Evolutionary conservation across 2,329 filamentous ascomycete species (phyloP).

Genomic region (Aaosphaeria pasadenensis): DNA sequence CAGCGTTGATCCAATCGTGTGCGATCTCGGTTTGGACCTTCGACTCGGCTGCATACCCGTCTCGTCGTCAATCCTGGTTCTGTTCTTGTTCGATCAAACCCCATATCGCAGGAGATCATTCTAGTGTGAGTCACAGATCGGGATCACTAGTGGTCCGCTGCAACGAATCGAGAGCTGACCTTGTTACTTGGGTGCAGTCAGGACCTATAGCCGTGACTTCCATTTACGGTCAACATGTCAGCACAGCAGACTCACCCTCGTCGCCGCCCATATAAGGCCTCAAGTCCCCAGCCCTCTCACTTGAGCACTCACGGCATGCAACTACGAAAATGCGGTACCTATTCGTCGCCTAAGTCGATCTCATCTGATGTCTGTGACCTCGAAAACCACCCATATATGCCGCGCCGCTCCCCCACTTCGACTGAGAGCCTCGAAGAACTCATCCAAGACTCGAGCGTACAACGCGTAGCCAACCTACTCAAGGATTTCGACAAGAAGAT

Average conservation of each 20-base stretch:
- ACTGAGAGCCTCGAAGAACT: conserved; percentile 49
- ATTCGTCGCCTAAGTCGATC: conserved; percentile 42
- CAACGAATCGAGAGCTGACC: conserved; percentile 14
- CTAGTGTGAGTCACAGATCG: no score
- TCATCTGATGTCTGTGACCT: conserved; percentile 39
- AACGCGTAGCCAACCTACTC: conserved; percentile 44
- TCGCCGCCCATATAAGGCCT: conserved; percentile 43
- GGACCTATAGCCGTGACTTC: conserved; percentile 1
- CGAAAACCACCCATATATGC: conserved; percentile 41
- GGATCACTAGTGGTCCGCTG: neutral
- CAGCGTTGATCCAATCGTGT: no score
- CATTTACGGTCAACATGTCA: conserved; percentile 39
- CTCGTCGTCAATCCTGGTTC: no score
- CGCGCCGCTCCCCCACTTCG: conserved; percentile 48
- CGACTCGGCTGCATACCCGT: no score
- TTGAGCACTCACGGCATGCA: conserved; percentile 41
- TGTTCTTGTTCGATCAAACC: no score
- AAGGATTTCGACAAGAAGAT: conserved; percentile 45
- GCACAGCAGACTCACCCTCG: conserved; percentile 42
- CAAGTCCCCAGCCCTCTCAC: conserved; percentile 19
- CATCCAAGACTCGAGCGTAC: conserved; percentile 44
- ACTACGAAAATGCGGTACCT: conserved; percentile 49
- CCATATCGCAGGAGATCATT: no score
- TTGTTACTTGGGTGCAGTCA: conserved; percentile 19
- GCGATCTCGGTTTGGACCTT: no score